Percentiles rank a stretch among this genome's conserved stretches.
Evolutionary conservation across 2,329 filamentous ascomycete species (phyloP).

Genomic region (Lasiodiplodia sp.): DNA sequence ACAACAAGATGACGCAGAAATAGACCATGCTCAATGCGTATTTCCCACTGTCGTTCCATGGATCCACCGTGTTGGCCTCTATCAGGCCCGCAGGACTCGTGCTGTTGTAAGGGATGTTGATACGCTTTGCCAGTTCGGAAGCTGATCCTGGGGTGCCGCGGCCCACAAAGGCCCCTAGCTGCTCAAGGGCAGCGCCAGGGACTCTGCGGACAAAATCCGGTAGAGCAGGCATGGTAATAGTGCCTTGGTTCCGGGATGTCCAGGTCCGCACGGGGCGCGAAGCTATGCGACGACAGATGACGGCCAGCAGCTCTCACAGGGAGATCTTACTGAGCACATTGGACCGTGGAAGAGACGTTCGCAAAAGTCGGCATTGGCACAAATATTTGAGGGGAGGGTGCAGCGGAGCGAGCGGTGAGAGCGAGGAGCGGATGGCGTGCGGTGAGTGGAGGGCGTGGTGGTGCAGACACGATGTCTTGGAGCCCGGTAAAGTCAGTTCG

Average conservation of each 20-base stretch:
- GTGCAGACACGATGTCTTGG: constrained; percentile 2
- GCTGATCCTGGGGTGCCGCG: constrained; percentile 33
- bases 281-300: constrained; percentile 1
- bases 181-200: constrained; percentile 11
- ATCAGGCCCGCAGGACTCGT: constrained; percentile 63
- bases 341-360: neutral
- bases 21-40: constrained; percentile 90
- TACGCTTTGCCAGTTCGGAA: constrained; percentile 50
- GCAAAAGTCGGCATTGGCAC: constrained; percentile 21
- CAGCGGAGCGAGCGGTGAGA: constrained; percentile 17
- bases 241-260: neutral
- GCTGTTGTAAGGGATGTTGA: constrained; percentile 64
- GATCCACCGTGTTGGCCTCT: constrained; percentile 69
- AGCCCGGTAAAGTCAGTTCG: constrained; percentile 5
- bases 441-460: neutral
- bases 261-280: neutral
- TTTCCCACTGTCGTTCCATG: constrained; percentile 82
- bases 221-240: constrained; percentile 28
- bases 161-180: constrained; percentile 10
- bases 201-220: constrained; percentile 16
- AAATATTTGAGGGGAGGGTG: constrained; percentile 2
- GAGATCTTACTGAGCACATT: constrained; percentile 12
- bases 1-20: constrained; percentile 77
- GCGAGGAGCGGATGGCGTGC: neutral
- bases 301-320: constrained; percentile 7